These are phyloP conservation scores for Salicornia ramosissima DNA, from an alignment of 148 eudicot species.

Conservation along the genomic window DNA sequence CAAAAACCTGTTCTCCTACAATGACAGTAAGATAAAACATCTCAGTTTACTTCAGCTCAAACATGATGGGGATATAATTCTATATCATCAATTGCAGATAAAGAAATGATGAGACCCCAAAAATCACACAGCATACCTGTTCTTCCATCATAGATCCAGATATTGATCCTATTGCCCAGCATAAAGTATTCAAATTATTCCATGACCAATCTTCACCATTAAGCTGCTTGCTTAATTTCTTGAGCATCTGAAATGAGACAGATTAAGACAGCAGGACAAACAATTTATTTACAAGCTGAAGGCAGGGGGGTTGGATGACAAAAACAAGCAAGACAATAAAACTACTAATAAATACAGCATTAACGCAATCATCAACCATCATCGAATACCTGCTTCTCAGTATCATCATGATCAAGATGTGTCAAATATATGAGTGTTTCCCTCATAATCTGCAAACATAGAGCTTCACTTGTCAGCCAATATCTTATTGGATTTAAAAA, in stretches of 20 bases:
- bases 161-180: constrained; percentile 99
- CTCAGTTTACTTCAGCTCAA: background rate
- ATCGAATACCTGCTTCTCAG: constrained; percentile 87
- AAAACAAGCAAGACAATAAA: background rate
- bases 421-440: constrained; percentile 91
- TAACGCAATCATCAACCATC: background rate
- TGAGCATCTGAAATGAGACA: constrained; percentile 60
- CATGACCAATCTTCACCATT: constrained; percentile 98
- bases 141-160: constrained; percentile 99
- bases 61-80: background rate
- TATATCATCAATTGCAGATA: background rate
- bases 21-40: background rate
- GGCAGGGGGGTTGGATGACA: background rate
- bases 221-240: constrained; percentile 74
- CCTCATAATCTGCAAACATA: constrained; percentile 77
- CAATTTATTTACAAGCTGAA: background rate
- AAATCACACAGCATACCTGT: constrained; percentile 43
- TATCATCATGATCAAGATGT: constrained; percentile 96
- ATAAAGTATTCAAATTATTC: constrained; percentile 94
- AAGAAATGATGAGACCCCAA: background rate
- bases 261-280: background rate
- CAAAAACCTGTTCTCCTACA: constrained; percentile 95
- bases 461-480: constrained; percentile 7
- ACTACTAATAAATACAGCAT: background rate
- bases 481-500: background rate